A percentile compares a stretch with the other conserved stretches of the same genome.
Evolutionary conservation across 2,329 filamentous ascomycete species (phyloP).

Genomic region (Alternaria infectoria): DNA sequence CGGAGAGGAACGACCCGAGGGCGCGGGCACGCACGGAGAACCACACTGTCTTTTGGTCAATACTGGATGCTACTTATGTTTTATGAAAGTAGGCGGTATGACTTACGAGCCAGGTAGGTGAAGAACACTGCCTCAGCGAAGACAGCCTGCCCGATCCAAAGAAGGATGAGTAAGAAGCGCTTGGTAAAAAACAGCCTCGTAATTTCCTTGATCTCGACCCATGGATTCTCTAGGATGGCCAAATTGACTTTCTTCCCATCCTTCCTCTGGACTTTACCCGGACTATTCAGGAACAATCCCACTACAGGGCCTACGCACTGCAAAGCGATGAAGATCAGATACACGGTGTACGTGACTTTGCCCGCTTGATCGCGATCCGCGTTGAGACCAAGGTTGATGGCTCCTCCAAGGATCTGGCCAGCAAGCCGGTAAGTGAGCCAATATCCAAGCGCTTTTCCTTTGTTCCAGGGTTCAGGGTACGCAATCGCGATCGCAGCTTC

Average conservation of each 20-base stretch:
- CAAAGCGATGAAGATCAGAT: conserved; percentile 72
- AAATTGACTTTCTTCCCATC: conserved; percentile 69
- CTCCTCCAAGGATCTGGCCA: conserved; percentile 74
- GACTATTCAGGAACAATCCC: conserved; percentile 67
- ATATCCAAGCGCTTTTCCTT: conserved; percentile 61
- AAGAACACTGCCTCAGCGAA: conserved; percentile 76
- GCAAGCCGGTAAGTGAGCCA: conserved; percentile 69
- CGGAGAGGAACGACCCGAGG: conserved; percentile 73
- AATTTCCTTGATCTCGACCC: conserved; percentile 66
- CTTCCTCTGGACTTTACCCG: conserved; percentile 66
- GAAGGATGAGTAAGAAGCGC: conserved; percentile 68
- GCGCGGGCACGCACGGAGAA: conserved; percentile 73
- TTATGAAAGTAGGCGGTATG: not conserved
- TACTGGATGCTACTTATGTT: not conserved
- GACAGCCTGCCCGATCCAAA: conserved; percentile 73
- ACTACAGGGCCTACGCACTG: conserved; percentile 71
- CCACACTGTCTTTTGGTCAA: conserved; percentile 57
- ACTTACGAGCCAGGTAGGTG: conserved; percentile 64
- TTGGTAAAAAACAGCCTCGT: conserved; percentile 65
- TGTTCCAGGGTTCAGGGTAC: conserved; percentile 69
- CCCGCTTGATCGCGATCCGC: conserved; percentile 63
- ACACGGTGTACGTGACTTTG: conserved; percentile 72
- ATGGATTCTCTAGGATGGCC: conserved; percentile 62
- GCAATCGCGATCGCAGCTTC: conserved; percentile 75
- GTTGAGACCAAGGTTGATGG: conserved; percentile 74